phyloP scores from a whole-genome alignment of 1,284 basidiomycete species.

The Tilletia setariae region DNA sequence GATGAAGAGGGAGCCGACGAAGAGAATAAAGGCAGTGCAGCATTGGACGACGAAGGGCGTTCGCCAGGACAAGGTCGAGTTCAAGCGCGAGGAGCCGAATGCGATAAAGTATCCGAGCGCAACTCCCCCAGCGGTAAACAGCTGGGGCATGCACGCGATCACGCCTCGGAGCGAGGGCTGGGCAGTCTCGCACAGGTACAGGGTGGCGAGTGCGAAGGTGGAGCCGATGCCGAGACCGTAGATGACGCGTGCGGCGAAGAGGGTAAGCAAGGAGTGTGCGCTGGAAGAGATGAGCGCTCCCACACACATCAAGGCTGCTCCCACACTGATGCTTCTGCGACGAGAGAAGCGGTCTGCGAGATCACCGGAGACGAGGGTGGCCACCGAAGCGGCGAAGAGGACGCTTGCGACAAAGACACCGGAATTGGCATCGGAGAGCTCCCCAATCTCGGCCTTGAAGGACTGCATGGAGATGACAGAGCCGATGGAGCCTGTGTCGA shows the following conservation, averaged over 20 bases:
- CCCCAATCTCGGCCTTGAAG: neutral
- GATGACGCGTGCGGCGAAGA: neutral
- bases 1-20: slow-evolving; percentile 21
- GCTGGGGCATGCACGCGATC: slow-evolving; percentile 5
- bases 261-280: neutral
- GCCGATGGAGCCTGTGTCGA: slow-evolving; percentile 13
- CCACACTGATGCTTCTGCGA: neutral
- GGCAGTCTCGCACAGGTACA: slow-evolving; percentile 9
- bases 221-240: slow-evolving; percentile 11
- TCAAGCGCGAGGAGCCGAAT: neutral
- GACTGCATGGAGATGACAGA: neutral
- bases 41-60: slow-evolving; percentile 9
- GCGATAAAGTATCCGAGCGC: slow-evolving; percentile 10
- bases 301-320: neutral
- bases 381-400: neutral
- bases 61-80: neutral
- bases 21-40: slow-evolving; percentile 7
- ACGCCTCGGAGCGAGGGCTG: neutral
- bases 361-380: neutral
- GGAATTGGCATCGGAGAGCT: neutral
- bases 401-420: slow-evolving; percentile 7
- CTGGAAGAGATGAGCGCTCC: slow-evolving; percentile 2
- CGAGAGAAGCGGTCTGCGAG: slow-evolving; percentile 1
- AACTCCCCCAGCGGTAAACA: neutral
- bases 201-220: neutral